Percentiles rank a stretch among this genome's conserved stretches.
phyloP scores from a whole-genome alignment of 2,329 filamentous ascomycete species.

The Magnaporthales sp. region DNA sequence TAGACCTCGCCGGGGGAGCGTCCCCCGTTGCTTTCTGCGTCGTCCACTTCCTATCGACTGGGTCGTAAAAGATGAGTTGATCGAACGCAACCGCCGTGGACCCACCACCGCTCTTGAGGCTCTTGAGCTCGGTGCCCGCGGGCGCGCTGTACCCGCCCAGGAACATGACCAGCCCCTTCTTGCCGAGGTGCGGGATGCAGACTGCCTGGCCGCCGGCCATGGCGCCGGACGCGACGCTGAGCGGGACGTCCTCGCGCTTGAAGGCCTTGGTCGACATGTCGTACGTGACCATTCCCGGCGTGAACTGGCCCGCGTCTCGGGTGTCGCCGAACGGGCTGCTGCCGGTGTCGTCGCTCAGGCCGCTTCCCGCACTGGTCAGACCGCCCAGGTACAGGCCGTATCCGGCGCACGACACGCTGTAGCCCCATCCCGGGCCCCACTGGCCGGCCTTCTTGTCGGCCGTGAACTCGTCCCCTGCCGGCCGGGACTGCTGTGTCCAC shows the following conservation, averaged over 20 bases:
- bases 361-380: neutral
- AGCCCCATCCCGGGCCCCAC: slow-evolving; percentile 2
- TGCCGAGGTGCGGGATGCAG: slow-evolving; percentile 1
- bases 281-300: neutral
- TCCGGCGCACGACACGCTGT: slow-evolving; percentile 1
- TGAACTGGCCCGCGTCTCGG: neutral
- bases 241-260: neutral
- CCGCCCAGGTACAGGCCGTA: slow-evolving; percentile 3
- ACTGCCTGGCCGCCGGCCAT: neutral
- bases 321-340: neutral
- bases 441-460: neutral
- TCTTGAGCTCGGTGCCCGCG: neutral
- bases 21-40: slow-evolving; percentile 22
- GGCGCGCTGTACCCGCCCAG: slow-evolving; percentile 4
- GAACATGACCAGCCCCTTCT: slow-evolving; percentile 2
- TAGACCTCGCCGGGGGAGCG: slow-evolving; percentile 17
- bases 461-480: neutral
- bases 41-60: slow-evolving; percentile 24
- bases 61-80: slow-evolving; percentile 23
- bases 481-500: neutral
- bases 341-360: neutral
- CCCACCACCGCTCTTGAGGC: neutral
- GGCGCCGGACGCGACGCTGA: neutral
- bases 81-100: slow-evolving; percentile 15
- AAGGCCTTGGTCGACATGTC: neutral